Conservation (phyloP, 768 basidiomycete species). For the Trametes cubensis region DNA sequence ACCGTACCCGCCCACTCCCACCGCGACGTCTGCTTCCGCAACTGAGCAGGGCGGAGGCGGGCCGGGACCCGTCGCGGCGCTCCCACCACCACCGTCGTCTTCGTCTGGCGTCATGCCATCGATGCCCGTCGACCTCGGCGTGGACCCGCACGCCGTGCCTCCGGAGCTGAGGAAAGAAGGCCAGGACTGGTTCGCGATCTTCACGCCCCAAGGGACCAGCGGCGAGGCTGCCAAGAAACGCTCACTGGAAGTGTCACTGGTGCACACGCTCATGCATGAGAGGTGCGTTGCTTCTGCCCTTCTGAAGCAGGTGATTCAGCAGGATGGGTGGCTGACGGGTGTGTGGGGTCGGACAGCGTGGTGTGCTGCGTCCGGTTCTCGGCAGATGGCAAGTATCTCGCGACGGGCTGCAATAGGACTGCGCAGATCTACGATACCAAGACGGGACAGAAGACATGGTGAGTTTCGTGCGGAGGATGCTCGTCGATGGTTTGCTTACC, state of each 20-base stretch:
- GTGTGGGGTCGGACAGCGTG: conserved; percentile 46
- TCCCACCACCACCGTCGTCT: conserved; percentile 17
- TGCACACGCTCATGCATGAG: conserved; percentile 90
- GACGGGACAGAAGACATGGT: conserved; percentile 86
- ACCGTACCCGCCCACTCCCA: conserved; percentile 29
- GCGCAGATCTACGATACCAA: conserved; percentile 95
- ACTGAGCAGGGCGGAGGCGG: conserved; percentile 25
- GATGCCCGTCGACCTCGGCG: conserved; percentile 24
- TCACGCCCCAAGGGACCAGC: conserved; percentile 53
- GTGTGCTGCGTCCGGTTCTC: conserved; percentile 94
- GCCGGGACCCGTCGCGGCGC: conserved; percentile 25
- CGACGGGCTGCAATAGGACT: conserved; percentile 95
- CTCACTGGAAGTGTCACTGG: conserved; percentile 74
- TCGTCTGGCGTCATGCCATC: conserved; percentile 12
- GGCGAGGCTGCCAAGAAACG: conserved; percentile 47
- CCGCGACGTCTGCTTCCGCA: conserved; percentile 36
- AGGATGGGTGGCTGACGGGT: neutral
- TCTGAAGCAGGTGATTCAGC: neutral
- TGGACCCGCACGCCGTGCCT: conserved; percentile 49
- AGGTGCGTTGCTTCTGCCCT: conserved; percentile 63
- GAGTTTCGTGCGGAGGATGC: conserved; percentile 31
- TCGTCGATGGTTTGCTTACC: neutral
- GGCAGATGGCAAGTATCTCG: conserved; percentile 88
- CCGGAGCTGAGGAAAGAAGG: conserved; percentile 73
- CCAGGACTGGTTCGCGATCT: conserved; percentile 86